Evolutionary conservation across 169 alveolate genomes (phyloP).

Genomic region (Eimeria maxima): DNA sequence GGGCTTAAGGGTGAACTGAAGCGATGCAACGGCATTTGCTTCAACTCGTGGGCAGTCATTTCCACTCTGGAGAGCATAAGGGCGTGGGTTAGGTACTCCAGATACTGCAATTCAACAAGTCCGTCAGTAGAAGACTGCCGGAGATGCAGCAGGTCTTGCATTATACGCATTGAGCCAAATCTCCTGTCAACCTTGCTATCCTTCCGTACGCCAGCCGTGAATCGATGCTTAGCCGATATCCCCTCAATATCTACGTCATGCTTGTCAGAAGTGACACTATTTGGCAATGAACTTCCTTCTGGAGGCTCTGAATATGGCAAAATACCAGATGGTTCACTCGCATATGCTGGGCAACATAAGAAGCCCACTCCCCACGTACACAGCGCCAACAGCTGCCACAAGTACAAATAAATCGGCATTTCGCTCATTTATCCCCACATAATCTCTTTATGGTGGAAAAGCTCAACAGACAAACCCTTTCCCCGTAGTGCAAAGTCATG

Average conservation of each 20-base stretch:
- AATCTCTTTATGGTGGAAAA: background rate
- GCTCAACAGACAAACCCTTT: background rate
- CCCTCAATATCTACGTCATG: background rate
- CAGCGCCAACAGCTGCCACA: constrained; percentile 21
- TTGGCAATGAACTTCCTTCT: background rate
- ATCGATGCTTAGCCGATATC: no score
- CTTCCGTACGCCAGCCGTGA: background rate
- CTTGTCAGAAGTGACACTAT: background rate
- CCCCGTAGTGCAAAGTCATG: background rate
- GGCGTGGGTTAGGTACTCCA: constrained; percentile 46
- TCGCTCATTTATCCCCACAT: background rate
- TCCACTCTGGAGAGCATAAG: constrained; percentile 58
- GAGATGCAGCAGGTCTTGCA: constrained; percentile 46
- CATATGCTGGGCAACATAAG: background rate
- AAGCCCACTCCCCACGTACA: background rate
- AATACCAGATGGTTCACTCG: background rate
- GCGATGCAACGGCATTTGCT: constrained; percentile 75
- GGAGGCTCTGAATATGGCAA: constrained; percentile 14
- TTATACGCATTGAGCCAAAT: background rate
- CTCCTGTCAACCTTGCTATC: background rate
- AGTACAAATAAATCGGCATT: background rate
- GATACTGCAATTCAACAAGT: constrained; percentile 18
- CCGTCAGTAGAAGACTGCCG: constrained; percentile 67
- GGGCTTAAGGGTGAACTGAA: constrained; percentile 52
- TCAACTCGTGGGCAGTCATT: constrained; percentile 24